Percentiles rank a stretch among this genome's conserved stretches.
These are phyloP conservation scores for Ogataea nonfermentans DNA, from an alignment of 805 yeast genomes.

Conservation along the genomic window DNA sequence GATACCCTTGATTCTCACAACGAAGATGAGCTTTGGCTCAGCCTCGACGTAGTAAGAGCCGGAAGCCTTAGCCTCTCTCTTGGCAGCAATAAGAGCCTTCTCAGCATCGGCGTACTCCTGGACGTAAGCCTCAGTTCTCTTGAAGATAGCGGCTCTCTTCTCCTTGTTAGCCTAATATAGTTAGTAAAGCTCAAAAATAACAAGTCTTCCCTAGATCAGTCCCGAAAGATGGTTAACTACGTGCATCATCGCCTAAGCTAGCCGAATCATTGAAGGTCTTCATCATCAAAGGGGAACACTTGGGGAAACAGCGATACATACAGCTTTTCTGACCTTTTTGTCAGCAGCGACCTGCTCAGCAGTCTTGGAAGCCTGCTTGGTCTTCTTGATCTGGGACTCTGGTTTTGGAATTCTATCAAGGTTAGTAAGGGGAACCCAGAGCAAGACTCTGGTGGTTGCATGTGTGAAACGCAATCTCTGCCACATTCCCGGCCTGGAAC, in stretches of 20 bases:
- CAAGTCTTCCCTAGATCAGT: slow-evolving; percentile 42
- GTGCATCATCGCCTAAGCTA: slow-evolving; percentile 72
- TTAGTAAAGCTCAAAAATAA: slow-evolving; percentile 25
- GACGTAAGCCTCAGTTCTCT: slow-evolving; percentile 96
- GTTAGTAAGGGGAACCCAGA: slow-evolving; percentile 19
- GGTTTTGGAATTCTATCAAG: slow-evolving; percentile 53
- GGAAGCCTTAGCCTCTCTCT: slow-evolving; percentile 91
- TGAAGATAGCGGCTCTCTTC: slow-evolving; percentile 53
- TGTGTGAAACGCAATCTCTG: slow-evolving; percentile 12
- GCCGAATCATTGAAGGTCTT: slow-evolving; percentile 52
- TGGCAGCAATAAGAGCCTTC: slow-evolving; percentile 80
- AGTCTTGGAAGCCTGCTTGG: slow-evolving; percentile 74
- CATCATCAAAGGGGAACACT: slow-evolving; percentile 36
- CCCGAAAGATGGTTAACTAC: slow-evolving; percentile 88
- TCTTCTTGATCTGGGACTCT: slow-evolving; percentile 83
- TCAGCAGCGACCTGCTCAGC: slow-evolving; percentile 78
- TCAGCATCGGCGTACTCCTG: slow-evolving; percentile 92
- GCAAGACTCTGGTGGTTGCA: slow-evolving; percentile 13
- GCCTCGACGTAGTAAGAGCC: slow-evolving; percentile 95
- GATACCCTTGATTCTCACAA: slow-evolving; percentile 99
- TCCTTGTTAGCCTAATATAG: slow-evolving; percentile 42
- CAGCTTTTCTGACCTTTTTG: slow-evolving; percentile 74
- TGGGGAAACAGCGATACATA: slow-evolving; percentile 54
- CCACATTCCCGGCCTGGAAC: slow-evolving; percentile 28
- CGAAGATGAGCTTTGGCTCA: slow-evolving; percentile 91